Evolutionary conservation across 2,329 filamentous ascomycete species (phyloP).

Genomic region (Fusarium succisae): DNA sequence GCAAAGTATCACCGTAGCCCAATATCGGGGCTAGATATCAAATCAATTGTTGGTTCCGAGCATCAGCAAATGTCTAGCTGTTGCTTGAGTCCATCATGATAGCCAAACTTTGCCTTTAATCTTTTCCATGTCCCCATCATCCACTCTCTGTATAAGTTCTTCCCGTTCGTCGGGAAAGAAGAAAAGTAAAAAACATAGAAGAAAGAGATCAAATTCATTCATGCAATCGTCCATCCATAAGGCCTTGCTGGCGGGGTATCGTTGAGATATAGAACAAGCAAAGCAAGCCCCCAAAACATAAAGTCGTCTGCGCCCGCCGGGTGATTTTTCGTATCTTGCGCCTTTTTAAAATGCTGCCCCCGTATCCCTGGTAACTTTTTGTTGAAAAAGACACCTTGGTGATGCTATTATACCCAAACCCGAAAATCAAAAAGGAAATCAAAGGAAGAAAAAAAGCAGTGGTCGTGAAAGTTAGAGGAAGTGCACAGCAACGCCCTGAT

Average conservation of each 20-base stretch:
- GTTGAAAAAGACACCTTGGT: conserved; percentile 53
- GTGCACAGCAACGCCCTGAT: conserved; percentile 29
- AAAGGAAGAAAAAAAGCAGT: conserved; percentile 8
- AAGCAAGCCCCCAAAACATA: conserved; percentile 45
- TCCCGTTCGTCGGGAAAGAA: neutral
- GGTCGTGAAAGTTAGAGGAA: conserved; percentile 26
- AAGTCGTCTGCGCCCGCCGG: conserved; percentile 44
- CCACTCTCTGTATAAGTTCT: conserved; percentile 2
- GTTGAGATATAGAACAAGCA: conserved; percentile 53
- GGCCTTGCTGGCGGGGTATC: conserved; percentile 51
- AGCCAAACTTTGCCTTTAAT: conserved; percentile 1
- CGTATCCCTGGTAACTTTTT: conserved; percentile 51
- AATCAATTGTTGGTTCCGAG: conserved; percentile 22
- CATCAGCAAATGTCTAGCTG: neutral
- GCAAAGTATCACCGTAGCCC: conserved; percentile 20
- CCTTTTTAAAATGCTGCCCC: conserved; percentile 41
- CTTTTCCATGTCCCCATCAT: neutral
- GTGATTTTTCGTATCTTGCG: conserved; percentile 39
- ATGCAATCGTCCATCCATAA: conserved; percentile 44
- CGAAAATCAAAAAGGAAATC: conserved; percentile 11
- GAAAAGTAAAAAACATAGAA: neutral
- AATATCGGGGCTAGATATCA: conserved; percentile 24
- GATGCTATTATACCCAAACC: conserved; percentile 41
- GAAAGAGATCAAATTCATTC: conserved; percentile 29
- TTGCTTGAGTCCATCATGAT: neutral